A percentile compares a stretch with the other conserved stretches of the same genome.
Conservation (phyloP, 2,329 filamentous ascomycete genomes). For the Arthrobotrys sinensis region DNA sequence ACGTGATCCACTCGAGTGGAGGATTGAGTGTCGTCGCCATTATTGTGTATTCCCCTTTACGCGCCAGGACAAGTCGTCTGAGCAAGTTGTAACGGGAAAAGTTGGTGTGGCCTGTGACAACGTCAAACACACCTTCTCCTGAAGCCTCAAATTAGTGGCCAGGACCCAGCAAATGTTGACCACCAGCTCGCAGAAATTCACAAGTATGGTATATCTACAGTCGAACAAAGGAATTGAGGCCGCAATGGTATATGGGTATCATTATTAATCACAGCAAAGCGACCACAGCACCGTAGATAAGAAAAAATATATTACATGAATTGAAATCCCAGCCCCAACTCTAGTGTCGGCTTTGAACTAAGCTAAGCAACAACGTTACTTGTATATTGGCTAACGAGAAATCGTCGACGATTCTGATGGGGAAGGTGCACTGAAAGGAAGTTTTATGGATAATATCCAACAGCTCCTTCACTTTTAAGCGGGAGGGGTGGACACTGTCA, state of each 20-base stretch:
- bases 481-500: slow-evolving; percentile 27
- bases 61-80: slow-evolving; percentile 16
- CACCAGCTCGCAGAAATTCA: background rate
- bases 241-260: slow-evolving; percentile 21
- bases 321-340: background rate
- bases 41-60: slow-evolving; percentile 12
- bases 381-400: background rate
- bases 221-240: background rate
- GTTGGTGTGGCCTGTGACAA: slow-evolving; percentile 2
- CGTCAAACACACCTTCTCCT: slow-evolving; percentile 18
- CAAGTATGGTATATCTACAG: background rate
- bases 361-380: background rate
- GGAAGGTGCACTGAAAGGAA: background rate
- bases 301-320: slow-evolving; percentile 13
- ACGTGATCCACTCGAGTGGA: slow-evolving; percentile 33
- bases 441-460: background rate
- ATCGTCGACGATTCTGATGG: background rate
- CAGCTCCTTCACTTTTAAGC: background rate
- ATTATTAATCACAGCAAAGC: slow-evolving; percentile 15
- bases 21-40: slow-evolving; percentile 33
- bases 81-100: slow-evolving; percentile 10
- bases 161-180: background rate
- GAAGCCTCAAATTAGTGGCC: background rate
- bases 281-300: background rate
- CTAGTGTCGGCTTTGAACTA: background rate